Conservation (phyloP, 2,329 filamentous ascomycete genomes). For the Chrysosporium keratinophilum region DNA sequence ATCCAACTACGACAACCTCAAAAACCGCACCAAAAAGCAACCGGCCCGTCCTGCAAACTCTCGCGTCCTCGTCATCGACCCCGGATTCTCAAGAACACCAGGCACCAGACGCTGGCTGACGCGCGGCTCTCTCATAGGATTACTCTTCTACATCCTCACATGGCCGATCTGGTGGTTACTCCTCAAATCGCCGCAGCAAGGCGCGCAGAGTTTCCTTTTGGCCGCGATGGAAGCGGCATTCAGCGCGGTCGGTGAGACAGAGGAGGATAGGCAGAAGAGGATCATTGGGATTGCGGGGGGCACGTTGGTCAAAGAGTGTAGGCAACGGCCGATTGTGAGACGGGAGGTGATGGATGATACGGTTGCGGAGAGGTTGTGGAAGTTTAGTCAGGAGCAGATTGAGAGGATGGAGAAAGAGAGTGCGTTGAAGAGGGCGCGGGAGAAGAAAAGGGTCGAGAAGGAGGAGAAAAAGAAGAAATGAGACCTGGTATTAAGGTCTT, state of each 20-base stretch:
- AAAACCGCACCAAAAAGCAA: slow-evolving; percentile 45
- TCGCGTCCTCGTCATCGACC: slow-evolving; percentile 76
- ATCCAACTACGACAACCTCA: slow-evolving; percentile 70
- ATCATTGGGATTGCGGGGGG: slow-evolving; percentile 41
- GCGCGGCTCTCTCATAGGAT: slow-evolving; percentile 68
- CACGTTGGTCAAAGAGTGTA: slow-evolving; percentile 79
- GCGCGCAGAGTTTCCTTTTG: slow-evolving; percentile 75
- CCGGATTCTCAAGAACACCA: slow-evolving; percentile 72
- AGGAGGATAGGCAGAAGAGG: slow-evolving; percentile 3
- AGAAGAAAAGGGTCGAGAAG: slow-evolving; percentile 43
- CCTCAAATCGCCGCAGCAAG: slow-evolving; percentile 72
- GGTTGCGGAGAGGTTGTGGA: slow-evolving; percentile 76
- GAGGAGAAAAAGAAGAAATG: slow-evolving; percentile 15
- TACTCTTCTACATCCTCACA: slow-evolving; percentile 62
- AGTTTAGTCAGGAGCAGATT: slow-evolving; percentile 75
- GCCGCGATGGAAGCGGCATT: slow-evolving; percentile 73
- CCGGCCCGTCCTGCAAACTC: slow-evolving; percentile 58
- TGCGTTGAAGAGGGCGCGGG: slow-evolving; percentile 50
- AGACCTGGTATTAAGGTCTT: not conserved
- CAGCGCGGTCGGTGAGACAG: slow-evolving; percentile 41
- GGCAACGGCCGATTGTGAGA: slow-evolving; percentile 59
- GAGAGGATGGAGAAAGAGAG: slow-evolving; percentile 71
- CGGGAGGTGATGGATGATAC: slow-evolving; percentile 67
- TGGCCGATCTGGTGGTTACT: slow-evolving; percentile 81
- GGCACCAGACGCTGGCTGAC: slow-evolving; percentile 82